Base-by-base conservation (phyloP, 192 early-diverging fungal species). In the Entrophospora sp. region DNA sequence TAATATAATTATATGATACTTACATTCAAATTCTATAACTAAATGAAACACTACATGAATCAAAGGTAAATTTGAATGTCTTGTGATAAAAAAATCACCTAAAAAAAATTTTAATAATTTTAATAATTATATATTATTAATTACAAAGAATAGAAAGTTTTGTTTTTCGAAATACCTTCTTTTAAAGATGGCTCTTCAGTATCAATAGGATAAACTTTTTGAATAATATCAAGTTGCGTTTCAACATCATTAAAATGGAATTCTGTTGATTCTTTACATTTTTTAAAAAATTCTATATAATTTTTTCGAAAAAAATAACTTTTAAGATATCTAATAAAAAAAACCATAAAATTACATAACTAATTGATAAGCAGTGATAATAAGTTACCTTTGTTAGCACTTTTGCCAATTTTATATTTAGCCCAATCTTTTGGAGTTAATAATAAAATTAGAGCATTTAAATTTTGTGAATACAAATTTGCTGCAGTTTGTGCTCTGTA, bases 11-110 rank as follows among this genome's bases (percentile, higher is more conserved):
- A 9, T 3, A 18, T 8, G 13, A 2, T 64, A 48, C 55, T 53
- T 64, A 84, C 85, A 71, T 44, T 78, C 73, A 24, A 76, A 77
- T 28, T 75, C 78, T 53, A 88, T 77, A 43, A 92, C 74, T 43
- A 92, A 69, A 52, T 90, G 89, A 68, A 90, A 92, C 32, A 87
- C 82, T 2, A 87, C 78, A 60, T 92, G 88, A 20, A 82, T 72
- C 49, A 83, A 67, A 7, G 87, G 86, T 25, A 92, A 40, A 64
- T 92, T 90, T 20, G 87, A 88, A 69, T 92, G 90, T 28, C 77
- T 64, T 13, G 90, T 90, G 16, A 90, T 73, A 43, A 92, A 82
- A 68, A 89, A 87, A 48, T 89, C 85, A 7, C 87, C 84, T 71
- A 67, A 61, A 5, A 48, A 57, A 1, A 79, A 12, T 5, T 66